Evolutionary conservation across 371 early-diverging fungal species (phyloP).

Genomic region (Capillidium heterosporum): DNA sequence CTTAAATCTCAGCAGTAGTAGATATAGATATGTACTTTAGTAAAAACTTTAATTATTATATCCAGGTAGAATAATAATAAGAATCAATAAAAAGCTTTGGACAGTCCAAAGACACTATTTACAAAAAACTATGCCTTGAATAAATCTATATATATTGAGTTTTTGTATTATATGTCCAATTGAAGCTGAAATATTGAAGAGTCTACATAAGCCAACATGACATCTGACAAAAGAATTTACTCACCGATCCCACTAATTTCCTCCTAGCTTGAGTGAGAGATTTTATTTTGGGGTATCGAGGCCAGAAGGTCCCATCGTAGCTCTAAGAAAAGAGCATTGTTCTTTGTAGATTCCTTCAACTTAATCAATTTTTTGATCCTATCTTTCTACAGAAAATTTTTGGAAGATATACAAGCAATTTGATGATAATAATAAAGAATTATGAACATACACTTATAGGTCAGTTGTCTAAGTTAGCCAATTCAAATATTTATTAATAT

Average conservation of each 20-base stretch:
- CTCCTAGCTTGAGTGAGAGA: slow-evolving; percentile 39
- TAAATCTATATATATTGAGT: no score
- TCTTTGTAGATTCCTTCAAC: slow-evolving; percentile 95
- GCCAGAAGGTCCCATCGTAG: slow-evolving; percentile 67
- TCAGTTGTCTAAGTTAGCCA: background rate
- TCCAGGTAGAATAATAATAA: no score
- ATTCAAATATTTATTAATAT: slow-evolving; percentile 25
- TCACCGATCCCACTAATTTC: slow-evolving; percentile 27
- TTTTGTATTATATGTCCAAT: no score
- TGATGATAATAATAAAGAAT: slow-evolving; percentile 69
- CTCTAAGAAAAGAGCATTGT: slow-evolving; percentile 67
- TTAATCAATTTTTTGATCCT: slow-evolving; percentile 92
- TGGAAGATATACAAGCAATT: slow-evolving; percentile 56
- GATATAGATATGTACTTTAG: no score
- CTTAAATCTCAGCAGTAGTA: no score
- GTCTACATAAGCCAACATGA: no score
- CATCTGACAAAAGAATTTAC: slow-evolving; percentile 15
- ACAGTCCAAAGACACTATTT: no score
- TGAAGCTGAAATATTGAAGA: no score
- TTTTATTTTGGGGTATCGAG: slow-evolving; percentile 80
- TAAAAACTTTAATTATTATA: no score
- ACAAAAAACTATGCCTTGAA: no score
- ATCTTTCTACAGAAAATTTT: slow-evolving; percentile 54
- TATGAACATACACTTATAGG: slow-evolving; percentile 1
- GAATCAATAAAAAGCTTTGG: no score